Percentiles rank a stretch among this genome's conserved stretches.
Conservation (phyloP, 2,329 filamentous ascomycete species). For the Myriosclerotinia duriaeana region DNA sequence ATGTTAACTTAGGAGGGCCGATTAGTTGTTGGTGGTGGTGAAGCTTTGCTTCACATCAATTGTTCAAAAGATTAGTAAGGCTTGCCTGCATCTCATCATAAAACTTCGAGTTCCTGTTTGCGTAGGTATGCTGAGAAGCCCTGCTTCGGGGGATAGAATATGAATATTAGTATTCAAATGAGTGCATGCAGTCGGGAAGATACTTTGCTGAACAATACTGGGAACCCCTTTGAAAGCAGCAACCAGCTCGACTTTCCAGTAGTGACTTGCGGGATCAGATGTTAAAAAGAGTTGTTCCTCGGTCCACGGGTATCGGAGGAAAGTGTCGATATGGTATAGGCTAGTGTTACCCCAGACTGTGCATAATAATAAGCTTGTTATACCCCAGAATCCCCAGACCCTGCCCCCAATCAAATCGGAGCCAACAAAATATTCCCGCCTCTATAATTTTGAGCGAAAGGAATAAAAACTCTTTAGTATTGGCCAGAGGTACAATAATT, state of each 20-base stretch:
- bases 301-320: slow-evolving; percentile 3
- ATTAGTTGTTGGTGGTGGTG: slow-evolving; percentile 10
- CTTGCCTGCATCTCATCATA: background rate
- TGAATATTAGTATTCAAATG: background rate
- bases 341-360: slow-evolving; percentile 11
- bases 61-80: background rate
- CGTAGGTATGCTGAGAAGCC: background rate
- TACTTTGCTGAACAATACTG: background rate
- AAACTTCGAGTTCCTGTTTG: background rate
- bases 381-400: slow-evolving; percentile 21
- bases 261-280: slow-evolving; percentile 12
- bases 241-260: background rate
- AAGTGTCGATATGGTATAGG: background rate
- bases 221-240: background rate
- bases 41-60: background rate
- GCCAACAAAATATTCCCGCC: background rate
- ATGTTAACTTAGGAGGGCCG: slow-evolving; percentile 7
- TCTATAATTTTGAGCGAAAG: background rate
- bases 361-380: slow-evolving; percentile 13
- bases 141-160: background rate
- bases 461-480: background rate
- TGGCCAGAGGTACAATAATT: background rate
- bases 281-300: slow-evolving; percentile 15
- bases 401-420: slow-evolving; percentile 9
- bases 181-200: slow-evolving; percentile 6